These are phyloP conservation scores for Neonectria neomacrospora DNA, from an alignment of 2,329 filamentous ascomycete species.

Conservation along the genomic window DNA sequence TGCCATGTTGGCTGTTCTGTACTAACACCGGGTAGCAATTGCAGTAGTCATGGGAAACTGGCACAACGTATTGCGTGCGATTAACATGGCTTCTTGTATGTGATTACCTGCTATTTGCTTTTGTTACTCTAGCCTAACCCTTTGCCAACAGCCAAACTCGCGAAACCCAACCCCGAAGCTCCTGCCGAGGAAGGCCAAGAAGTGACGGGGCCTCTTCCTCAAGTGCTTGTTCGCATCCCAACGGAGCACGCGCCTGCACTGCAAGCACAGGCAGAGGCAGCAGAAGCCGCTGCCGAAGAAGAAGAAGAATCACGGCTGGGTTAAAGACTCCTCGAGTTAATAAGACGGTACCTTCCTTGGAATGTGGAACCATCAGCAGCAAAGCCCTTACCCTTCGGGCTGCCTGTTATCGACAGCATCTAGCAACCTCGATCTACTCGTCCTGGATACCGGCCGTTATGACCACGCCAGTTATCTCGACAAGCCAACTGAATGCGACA, in stretches of 20 bases:
- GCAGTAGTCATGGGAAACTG: constrained; percentile 87
- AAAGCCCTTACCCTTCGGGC: not conserved
- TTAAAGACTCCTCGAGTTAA: not conserved
- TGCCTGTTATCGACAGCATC: not conserved
- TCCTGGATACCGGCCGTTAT: not conserved
- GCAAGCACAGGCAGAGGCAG: constrained; percentile 68
- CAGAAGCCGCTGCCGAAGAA: constrained; percentile 56
- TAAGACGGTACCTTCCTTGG: not conserved
- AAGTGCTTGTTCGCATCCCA: constrained; percentile 86
- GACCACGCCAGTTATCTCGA: not conserved
- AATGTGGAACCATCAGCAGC: not conserved
- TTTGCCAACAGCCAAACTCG: constrained; percentile 70
- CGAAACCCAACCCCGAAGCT: constrained; percentile 64
- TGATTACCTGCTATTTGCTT: constrained; percentile 22
- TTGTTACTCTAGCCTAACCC: constrained; percentile 1
- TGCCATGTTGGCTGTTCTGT: not conserved
- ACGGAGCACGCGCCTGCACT: constrained; percentile 78
- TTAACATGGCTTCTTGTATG: constrained; percentile 87
- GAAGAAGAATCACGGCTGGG: constrained; percentile 45
- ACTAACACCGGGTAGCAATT: constrained; percentile 68
- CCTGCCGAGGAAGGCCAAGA: constrained; percentile 51
- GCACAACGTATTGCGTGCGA: constrained; percentile 86
- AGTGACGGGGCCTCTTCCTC: constrained; percentile 70
- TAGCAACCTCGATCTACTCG: not conserved
- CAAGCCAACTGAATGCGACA: not conserved